phyloP scores from a whole-genome alignment of 106 monocot genomes.

The Dendrobium chrysotoxum region DNA sequence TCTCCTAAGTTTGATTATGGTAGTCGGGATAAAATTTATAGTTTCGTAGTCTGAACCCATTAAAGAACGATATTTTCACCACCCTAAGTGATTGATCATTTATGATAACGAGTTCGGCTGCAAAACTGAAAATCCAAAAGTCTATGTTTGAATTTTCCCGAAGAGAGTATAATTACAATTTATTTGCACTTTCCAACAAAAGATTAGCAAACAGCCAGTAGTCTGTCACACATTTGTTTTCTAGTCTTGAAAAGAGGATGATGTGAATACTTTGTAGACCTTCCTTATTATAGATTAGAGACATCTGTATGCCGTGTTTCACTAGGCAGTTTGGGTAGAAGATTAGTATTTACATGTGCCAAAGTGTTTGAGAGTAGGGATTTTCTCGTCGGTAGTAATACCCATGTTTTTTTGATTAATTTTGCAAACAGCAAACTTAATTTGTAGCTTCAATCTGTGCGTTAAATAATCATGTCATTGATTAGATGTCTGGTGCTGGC shows the following conservation, averaged over 20 bases:
- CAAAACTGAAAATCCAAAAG: too few relatives aligned
- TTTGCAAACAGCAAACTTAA: neutral
- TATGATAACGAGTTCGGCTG: too few relatives aligned
- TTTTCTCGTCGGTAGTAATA: neutral
- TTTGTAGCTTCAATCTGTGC: neutral
- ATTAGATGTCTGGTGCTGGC: constrained; percentile 81
- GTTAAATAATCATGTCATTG: constrained; percentile 12
- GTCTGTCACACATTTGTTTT: neutral
- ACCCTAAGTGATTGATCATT: too few relatives aligned
- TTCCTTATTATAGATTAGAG: neutral
- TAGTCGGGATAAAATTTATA: too few relatives aligned
- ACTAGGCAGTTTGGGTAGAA: neutral
- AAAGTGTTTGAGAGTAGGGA: neutral
- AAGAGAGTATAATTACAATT: too few relatives aligned
- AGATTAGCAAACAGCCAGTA: neutral
- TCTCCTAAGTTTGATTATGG: too few relatives aligned
- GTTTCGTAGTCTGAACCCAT: too few relatives aligned
- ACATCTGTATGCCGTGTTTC: neutral
- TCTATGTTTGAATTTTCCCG: too few relatives aligned
- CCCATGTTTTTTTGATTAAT: neutral
- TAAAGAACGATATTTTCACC: too few relatives aligned
- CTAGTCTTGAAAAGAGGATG: neutral
- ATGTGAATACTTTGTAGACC: neutral
- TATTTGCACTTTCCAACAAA: too few relatives aligned
- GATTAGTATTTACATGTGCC: neutral